Evolutionary conservation across 768 basidiomycete genomes (phyloP), one percentile per base, ranked within the genome.

Genomic region (Leccinellum luteum): DNA sequence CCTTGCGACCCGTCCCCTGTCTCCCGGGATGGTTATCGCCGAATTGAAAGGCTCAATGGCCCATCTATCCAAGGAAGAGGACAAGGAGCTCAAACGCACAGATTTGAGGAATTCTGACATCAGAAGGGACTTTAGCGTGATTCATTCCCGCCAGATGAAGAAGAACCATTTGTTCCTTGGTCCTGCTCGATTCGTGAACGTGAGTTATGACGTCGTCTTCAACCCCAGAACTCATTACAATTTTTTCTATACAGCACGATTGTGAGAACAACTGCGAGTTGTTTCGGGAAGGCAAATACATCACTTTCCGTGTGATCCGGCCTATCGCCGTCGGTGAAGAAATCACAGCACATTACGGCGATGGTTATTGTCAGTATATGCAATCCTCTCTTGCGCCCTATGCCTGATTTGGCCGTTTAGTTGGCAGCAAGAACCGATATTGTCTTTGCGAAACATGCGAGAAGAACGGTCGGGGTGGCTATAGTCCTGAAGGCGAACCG

Each of bases 1-100:
- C 52, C 80, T 93, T 51, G 92, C 92, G 30, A 93, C 92, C 19
- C 86, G 87, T 25, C 72, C 80, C 41, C 79, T 93, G 28, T 74
- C 77, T 25, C 81, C 85, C 21, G 89, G 90, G 58, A 73, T 80
- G 53, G 89, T 91, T 60, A 86, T 94, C 60, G 84, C 82, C n/a
- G 92, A 94, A 68, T 79, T 94, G 50, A 92, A 93, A 70, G 92
- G 92, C 34, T 93, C 92, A 10, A 90, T 94, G 89, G 92, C 92
- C 17, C 85, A 92, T 69, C 75, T 94, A 47, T 89, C 90, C 17
- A 87, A 89, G 53, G 88, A 90, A 60, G 92, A 94, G 67, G 92
- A 94, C 66, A 83, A 81, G 69, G 92, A 92, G 60, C 84, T 94
- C 62, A 92, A 93, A 71, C 84, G 90, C 31, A 92, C 89, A 10